Conservation (phyloP, 2,329 filamentous ascomycete genomes). For the Apiospora malaysiana region DNA sequence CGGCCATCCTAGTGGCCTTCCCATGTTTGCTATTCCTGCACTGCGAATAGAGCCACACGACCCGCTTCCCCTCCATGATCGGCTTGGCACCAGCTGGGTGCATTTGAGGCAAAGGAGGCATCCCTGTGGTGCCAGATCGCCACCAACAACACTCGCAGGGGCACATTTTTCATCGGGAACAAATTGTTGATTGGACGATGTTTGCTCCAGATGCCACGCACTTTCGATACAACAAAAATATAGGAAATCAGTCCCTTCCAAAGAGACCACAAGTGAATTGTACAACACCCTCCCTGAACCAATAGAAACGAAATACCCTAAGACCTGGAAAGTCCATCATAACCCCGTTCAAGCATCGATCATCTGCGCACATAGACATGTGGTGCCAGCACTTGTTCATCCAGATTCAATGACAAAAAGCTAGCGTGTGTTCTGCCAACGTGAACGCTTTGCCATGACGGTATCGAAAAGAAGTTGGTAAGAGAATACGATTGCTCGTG, state of each 20-base stretch:
- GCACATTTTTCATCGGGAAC: background rate
- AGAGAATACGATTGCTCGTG: background rate
- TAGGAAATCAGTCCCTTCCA: background rate
- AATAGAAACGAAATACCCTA: background rate
- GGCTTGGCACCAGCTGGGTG: background rate
- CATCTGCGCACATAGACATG: background rate
- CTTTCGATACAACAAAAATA: background rate
- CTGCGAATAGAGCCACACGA: background rate
- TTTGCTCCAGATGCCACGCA: background rate
- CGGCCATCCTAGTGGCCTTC: background rate
- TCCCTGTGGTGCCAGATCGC: background rate
- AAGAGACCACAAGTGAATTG: background rate
- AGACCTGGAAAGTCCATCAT: background rate
- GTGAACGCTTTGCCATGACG: background rate
- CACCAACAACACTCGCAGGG: background rate
- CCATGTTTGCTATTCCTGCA: background rate
- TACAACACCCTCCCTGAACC: background rate
- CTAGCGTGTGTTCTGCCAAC: background rate
- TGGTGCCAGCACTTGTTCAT: constrained; percentile 4
- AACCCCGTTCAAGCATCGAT: background rate
- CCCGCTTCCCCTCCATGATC: background rate
- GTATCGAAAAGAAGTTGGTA: constrained; percentile 6
- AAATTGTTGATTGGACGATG: background rate
- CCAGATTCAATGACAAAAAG: background rate
- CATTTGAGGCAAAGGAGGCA: background rate